Evolutionary conservation across 2,329 filamentous ascomycete species (phyloP), one percentile per base, ranked within the genome.

Genomic region (Tolypocladium inflatum): DNA sequence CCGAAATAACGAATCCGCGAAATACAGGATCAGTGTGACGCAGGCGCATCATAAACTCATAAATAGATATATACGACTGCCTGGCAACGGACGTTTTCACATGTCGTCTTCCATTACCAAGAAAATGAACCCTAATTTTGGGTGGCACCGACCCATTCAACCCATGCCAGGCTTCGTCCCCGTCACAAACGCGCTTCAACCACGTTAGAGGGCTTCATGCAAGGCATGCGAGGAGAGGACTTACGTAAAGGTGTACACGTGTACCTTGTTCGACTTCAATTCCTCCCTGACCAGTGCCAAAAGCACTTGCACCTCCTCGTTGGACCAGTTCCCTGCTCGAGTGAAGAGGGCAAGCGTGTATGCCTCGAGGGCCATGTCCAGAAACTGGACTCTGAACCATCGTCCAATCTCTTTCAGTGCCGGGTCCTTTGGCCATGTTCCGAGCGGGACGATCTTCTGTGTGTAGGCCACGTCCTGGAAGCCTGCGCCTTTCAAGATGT

Each of bases 351-450:
- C 65, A 26, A 67, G 61, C 0, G 61, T 61, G 38, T 67, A 64
- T 0, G 63, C 59, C 50, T 63, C 62, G 1, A 67, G 55, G 13
- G 61, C 63, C 51, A 60, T 51, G 35, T 65, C 63, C 1, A 66
- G 51, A 37, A 64, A 63, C 26, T 66, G 63, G 1, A 58, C 57
- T 1, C 62, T 57, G 39, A 65, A 64, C 39, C 61, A 50, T 3
- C 54, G 39, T 9, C 54, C 54, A 35, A 55, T 4, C 54, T 74
- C 70, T 59, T 76, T 78, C 26, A 76, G 66, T 19, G 69, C 70
- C 1, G 68, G 64, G 42, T 77, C 70, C 45, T 70, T 74, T 1
- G 76, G 71, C 77, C 76, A 79, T 0, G 66, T 66, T 35, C 71
- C 73, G 13, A 72, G 65, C 0, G 76, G 76, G 4, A 76, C 66